Evolutionary conservation across 768 basidiomycete genomes (phyloP), one percentile per base, ranked within the genome.

Genomic region (Goffeauzyma gilvescens): DNA sequence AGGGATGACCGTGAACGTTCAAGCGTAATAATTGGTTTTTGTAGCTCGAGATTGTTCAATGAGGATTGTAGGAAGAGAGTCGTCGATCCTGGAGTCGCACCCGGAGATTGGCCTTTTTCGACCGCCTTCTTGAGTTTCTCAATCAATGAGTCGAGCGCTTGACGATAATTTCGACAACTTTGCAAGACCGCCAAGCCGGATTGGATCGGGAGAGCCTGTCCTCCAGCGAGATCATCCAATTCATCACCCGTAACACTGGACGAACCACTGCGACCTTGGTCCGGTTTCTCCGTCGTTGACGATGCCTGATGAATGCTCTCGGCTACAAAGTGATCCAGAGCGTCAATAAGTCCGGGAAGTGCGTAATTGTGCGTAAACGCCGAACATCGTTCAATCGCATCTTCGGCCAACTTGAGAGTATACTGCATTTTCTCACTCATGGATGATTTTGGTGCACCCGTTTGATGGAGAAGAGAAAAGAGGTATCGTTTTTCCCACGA

Each of bases 281-380:
- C n/a, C n/a, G n/a, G n/a, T n/a, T n/a, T n/a, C n/a, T n/a, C n/a
- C n/a, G n/a, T n/a, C n/a, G n/a, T n/a, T n/a, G n/a, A n/a, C n/a
- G n/a, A n/a, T n/a, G n/a, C n/a, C n/a, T n/a, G n/a, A n/a, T n/a
- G n/a, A n/a, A n/a, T 20, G 18, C 18, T 6, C 6, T 10, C 20
- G 18, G 7, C 9, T 10, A 38, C 17, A 18, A 79, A 73, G 6
- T 69, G 66, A 56, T 90, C 83, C 24, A 90, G 57, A 0, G 83
- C 74, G 26, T 73, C 69, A 17, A 95, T 68, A 14, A 90, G 71
- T 5, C 78, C 80, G 2, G 71, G 66, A 1, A 75, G 69, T 5
- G 79, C 90, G 58, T 84, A 95, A 0, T 90, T 90, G 56, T 90
- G 78, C 2, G 90, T 95, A 59, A 98, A 81, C 0, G 69, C 67